A percentile compares a stretch with the other conserved stretches of the same genome.
phyloP scores from a whole-genome alignment of 2,329 filamentous ascomycete genomes.

The Monilinia aucupariae region DNA sequence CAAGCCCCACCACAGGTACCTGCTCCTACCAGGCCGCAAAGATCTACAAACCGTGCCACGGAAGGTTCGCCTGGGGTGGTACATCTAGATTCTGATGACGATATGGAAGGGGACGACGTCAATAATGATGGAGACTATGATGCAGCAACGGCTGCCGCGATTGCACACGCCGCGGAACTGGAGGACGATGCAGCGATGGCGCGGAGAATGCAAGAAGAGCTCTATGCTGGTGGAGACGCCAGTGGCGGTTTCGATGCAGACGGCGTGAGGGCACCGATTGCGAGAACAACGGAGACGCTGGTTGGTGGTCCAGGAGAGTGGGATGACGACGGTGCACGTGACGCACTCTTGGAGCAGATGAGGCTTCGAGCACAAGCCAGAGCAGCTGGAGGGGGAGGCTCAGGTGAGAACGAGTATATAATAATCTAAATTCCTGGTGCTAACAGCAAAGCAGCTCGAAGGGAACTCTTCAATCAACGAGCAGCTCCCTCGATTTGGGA shows the following conservation, averaged over 20 bases:
- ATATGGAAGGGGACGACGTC: constrained; percentile 46
- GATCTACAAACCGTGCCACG: constrained; percentile 30
- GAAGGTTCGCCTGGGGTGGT: constrained; percentile 57
- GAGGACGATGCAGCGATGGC: constrained; percentile 95
- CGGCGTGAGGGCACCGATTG: constrained; percentile 82
- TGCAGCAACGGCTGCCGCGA: constrained; percentile 31
- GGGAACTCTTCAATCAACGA: constrained; percentile 66
- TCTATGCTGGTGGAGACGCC: constrained; percentile 58
- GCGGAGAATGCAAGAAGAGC: constrained; percentile 81
- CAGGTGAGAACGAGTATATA: constrained; percentile 23
- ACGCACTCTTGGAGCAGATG: constrained; percentile 29
- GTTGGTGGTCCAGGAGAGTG: constrained; percentile 60
- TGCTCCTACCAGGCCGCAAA: constrained; percentile 29
- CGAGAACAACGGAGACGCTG: constrained; percentile 83
- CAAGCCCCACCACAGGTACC: constrained; percentile 31
- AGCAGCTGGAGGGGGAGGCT: constrained; percentile 3
- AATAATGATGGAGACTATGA: constrained; percentile 37
- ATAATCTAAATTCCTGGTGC: constrained; percentile 8
- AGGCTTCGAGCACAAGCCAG: constrained; percentile 35
- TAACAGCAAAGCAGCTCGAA: constrained; percentile 37
- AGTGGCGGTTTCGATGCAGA: constrained; percentile 44
- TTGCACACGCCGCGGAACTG: constrained; percentile 50
- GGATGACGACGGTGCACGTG: constrained; percentile 41
- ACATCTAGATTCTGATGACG: constrained; percentile 75
- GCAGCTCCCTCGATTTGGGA: constrained; percentile 45